These are phyloP conservation scores for Venturia carpophila DNA, from an alignment of 2,329 filamentous ascomycete genomes.

Conservation along the genomic window DNA sequence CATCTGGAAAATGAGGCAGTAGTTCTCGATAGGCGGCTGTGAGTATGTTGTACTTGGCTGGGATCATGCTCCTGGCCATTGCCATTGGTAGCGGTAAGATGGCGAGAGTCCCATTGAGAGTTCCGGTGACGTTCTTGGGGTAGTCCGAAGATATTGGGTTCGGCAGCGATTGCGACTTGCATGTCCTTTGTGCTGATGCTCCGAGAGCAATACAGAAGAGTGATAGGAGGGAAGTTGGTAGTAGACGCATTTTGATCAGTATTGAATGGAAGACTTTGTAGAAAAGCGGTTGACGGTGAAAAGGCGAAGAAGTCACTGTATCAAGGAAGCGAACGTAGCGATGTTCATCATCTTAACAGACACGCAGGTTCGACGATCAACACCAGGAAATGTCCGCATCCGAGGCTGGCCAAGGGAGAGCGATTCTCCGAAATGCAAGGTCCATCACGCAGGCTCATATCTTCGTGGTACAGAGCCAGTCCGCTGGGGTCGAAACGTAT, in stretches of 20 bases:
- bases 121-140: conserved; percentile 43
- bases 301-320: background rate
- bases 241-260: background rate
- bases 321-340: background rate
- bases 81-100: conserved; percentile 45
- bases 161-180: conserved; percentile 29
- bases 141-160: conserved; percentile 44
- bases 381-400: background rate
- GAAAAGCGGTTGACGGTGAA: background rate
- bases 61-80: conserved; percentile 42
- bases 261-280: background rate
- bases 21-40: conserved; percentile 41
- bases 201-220: conserved; percentile 10
- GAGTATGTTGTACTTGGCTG: conserved; percentile 43
- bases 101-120: conserved; percentile 46
- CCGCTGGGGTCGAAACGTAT: background rate
- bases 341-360: background rate
- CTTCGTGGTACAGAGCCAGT: background rate
- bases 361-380: background rate
- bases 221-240: conserved; percentile 12
- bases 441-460: background rate
- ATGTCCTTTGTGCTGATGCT: conserved; percentile 18
- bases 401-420: background rate
- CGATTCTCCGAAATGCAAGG: background rate
- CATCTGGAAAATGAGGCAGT: conserved; percentile 42